Evolutionary conservation across 306 rosid species (phyloP), one percentile per base, ranked within the genome.

Genomic region (Rosa rugosa): DNA sequence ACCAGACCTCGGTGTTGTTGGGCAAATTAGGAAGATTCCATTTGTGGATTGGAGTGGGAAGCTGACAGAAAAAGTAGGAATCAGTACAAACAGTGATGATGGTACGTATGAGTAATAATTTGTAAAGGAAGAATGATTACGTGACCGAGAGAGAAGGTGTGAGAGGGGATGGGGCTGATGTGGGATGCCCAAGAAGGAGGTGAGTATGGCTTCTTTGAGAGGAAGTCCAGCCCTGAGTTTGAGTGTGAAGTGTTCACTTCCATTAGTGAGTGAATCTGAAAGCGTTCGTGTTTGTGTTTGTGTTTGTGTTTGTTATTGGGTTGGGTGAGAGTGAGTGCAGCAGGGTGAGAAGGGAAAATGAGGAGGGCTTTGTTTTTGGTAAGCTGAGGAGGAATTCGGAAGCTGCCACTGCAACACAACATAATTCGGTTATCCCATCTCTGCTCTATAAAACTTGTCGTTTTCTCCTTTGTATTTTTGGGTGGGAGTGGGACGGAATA

Each of bases 1-100:
- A 75, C 95, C 95, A 95, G 75, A 95, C 84, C 81, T 92, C 89
- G 0, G 99, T 92, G 67, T 86, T 83, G 66, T 73, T 20, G 5
- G 99, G 99, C 82, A 95, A 70, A 85, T 91, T 91, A 34, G 97
- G 98, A 64, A 95, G 91, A 81, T 92, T 92, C 99, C 98, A 95
- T 85, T 84, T 86, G 89, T 95, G 98, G 88, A 94, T 94, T 42
- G 99, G 99, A 81, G 98, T 94, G 5, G 99, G 99, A 76, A 85
- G 81, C 97, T 94, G 90, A 74, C n/a, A 17, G 64, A 67, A 36
- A 44, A 27, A 4, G 38, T 64, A 16, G 10, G 8, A 79, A 60
- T 20, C 36, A 82, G 18, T 59, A 42, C 60, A 60, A 53, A 42
- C 0, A 47, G 13, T 53, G n/a, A 47, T 8, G 36, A 40, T 38